Conservation (phyloP, 768 basidiomycete genomes). For the Coprinopsis strossmayeri region DNA sequence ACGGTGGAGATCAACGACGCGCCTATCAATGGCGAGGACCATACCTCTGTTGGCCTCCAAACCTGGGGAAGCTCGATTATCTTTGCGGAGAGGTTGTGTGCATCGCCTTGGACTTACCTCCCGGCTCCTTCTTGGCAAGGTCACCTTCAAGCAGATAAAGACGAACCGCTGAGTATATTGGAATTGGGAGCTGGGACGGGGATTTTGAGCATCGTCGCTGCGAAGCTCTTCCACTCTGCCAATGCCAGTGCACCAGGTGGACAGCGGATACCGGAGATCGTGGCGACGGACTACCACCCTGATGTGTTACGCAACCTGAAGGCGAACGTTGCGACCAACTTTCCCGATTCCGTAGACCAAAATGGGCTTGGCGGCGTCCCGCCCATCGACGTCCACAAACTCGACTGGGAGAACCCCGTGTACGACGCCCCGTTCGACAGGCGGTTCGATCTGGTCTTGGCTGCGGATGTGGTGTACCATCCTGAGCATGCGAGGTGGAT, state of each 20-base stretch:
- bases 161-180: constrained; percentile 43
- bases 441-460: constrained; percentile 65
- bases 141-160: too few relatives aligned
- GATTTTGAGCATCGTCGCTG: constrained; percentile 64
- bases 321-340: constrained; percentile 53
- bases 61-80: constrained; percentile 80
- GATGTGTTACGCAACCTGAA: constrained; percentile 66
- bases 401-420: constrained; percentile 61
- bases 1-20: constrained; percentile 64
- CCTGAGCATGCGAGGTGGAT: constrained; percentile 67
- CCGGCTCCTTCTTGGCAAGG: constrained; percentile 9
- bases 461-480: constrained; percentile 77
- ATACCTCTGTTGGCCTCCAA: constrained; percentile 77
- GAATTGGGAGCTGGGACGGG: constrained; percentile 89
- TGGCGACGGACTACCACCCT: constrained; percentile 76
- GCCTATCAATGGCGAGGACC: constrained; percentile 54
- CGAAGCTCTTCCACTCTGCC: constrained; percentile 28
- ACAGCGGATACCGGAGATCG: too few relatives aligned
- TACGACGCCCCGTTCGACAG: constrained; percentile 27
- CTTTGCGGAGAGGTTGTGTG: constrained; percentile 57
- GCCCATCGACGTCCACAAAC: constrained; percentile 35
- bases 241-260: too few relatives aligned
- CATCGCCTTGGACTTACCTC: constrained; percentile 33
- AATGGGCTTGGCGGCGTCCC: constrained; percentile 3
- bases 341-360: constrained; percentile 7